A percentile compares a stretch with the other conserved stretches of the same genome.
phyloP scores from a whole-genome alignment of 768 basidiomycete genomes.

The Hortiboletus campestris region DNA sequence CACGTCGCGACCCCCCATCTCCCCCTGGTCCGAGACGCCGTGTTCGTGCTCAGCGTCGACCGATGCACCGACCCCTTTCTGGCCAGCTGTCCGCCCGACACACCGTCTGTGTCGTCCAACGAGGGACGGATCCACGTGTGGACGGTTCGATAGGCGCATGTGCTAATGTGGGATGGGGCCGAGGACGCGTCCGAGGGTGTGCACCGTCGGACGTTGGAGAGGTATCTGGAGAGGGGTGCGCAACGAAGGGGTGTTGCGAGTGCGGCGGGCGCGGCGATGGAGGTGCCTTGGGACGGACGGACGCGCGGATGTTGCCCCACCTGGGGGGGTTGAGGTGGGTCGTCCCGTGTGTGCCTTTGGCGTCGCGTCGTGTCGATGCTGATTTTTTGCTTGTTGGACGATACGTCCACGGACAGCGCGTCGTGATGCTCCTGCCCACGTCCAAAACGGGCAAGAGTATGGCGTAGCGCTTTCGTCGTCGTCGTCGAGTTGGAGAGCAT shows the following conservation, averaged over 20 bases:
- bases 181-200: constrained; percentile 14
- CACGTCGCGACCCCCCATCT: constrained; percentile 21
- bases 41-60: constrained; percentile 16
- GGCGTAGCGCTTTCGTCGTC: too few relatives aligned
- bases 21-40: constrained; percentile 7
- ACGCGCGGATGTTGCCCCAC: constrained; percentile 35
- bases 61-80: constrained; percentile 37
- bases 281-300: constrained; percentile 31
- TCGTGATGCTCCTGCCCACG: constrained; percentile 28
- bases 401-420: constrained; percentile 41
- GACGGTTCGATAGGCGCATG: constrained; percentile 21
- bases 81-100: constrained; percentile 21
- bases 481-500: too few relatives aligned
- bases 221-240: constrained; percentile 4
- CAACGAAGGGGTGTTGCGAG: background rate
- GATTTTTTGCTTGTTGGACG: constrained; percentile 3
- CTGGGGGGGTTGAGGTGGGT: constrained; percentile 37
- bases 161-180: background rate
- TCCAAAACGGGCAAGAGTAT: constrained; percentile 4
- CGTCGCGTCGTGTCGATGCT: background rate
- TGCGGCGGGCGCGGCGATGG: background rate
- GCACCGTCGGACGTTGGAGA: constrained; percentile 33
- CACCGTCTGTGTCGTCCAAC: constrained; percentile 29
- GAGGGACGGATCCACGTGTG: constrained; percentile 22
- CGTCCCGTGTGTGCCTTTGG: too few relatives aligned